Evolutionary conservation across 495 filamentous ascomycete genomes (phyloP), one percentile per base, ranked within the genome.

Genomic region (Aspergillus steynii): DNA sequence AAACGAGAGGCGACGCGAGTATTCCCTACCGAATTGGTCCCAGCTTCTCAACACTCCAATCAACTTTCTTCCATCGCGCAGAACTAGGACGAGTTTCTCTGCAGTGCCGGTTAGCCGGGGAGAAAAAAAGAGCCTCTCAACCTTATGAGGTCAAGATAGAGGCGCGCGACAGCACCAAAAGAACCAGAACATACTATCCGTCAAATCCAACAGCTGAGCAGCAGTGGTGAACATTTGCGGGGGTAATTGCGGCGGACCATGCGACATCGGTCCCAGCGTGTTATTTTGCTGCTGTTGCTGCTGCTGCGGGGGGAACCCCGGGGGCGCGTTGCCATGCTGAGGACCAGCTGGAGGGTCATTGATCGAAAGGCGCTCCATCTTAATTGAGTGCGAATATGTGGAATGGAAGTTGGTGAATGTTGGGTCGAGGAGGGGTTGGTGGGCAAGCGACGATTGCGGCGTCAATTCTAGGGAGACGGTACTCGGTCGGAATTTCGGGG

Each of bases 141-240:
- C 32, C 14, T 4, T 14, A 4, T 28, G 15, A n/a, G 25, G 20
- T 20, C 20, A 20, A 31, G 25, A 46, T n/a, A 2, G 8, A 54
- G 1, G 29, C 10, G 51, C 34, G 25, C 20, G 31, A 7, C 6
- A 4, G 12, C 26, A 32, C 4, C 45, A 37, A 50, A 12, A 8
- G 4, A 34, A 26, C 6, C 28, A 52, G 37, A 56, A 74, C 74
- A 32, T 84, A 98, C 94, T 98, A 77, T 99, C 95, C 63, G 95
- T 97, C 66, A 99, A 82, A 74, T 99, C 95, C 45, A 98, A 76
- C 49, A 99, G 78, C 74, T 97, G 94, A 54, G 95, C 92, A 49
- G 95, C 93, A 3, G 95, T 99, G 15, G 96, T 97, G 80, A 99
- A 99, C 93, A 98, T 97, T 80, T 99, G 91, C 51, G 77, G 82